Evolutionary conservation across 805 yeast species (phyloP).

Genomic region (Jamesozyma piceae): DNA sequence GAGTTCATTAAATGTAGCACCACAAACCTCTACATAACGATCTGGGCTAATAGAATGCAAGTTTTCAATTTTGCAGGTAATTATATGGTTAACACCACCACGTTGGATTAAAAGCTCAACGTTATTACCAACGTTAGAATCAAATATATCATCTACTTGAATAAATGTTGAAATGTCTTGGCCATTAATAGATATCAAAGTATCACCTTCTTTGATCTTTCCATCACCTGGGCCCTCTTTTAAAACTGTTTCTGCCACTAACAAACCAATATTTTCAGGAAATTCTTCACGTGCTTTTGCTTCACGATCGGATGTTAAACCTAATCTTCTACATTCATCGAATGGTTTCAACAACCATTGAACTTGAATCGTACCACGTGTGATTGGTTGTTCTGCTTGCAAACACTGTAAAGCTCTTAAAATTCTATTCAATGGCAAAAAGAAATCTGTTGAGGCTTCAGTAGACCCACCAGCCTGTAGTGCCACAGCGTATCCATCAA

Average conservation of each 20-base stretch:
- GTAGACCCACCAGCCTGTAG: slow-evolving; percentile 90
- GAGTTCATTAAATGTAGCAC: slow-evolving; percentile 77
- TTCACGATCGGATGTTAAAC: slow-evolving; percentile 69
- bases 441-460: slow-evolving; percentile 88
- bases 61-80: slow-evolving; percentile 54
- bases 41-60: slow-evolving; percentile 76
- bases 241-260: slow-evolving; percentile 72
- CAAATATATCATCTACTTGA: slow-evolving; percentile 75
- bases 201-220: slow-evolving; percentile 74
- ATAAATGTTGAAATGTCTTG: slow-evolving; percentile 58
- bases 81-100: slow-evolving; percentile 52
- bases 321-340: slow-evolving; percentile 84
- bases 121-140: slow-evolving; percentile 52
- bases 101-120: slow-evolving; percentile 57
- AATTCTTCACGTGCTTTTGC: slow-evolving; percentile 53
- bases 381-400: slow-evolving; percentile 48
- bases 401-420: slow-evolving; percentile 70
- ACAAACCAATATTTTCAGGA: slow-evolving; percentile 68
- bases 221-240: slow-evolving; percentile 81
- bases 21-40: slow-evolving; percentile 71
- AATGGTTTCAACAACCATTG: slow-evolving; percentile 83
- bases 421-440: slow-evolving; percentile 77
- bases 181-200: slow-evolving; percentile 64
- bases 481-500: slow-evolving; percentile 81
- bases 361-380: slow-evolving; percentile 87